phyloP scores from a whole-genome alignment of 2,329 filamentous ascomycete species.

The Penicillium sp. region DNA sequence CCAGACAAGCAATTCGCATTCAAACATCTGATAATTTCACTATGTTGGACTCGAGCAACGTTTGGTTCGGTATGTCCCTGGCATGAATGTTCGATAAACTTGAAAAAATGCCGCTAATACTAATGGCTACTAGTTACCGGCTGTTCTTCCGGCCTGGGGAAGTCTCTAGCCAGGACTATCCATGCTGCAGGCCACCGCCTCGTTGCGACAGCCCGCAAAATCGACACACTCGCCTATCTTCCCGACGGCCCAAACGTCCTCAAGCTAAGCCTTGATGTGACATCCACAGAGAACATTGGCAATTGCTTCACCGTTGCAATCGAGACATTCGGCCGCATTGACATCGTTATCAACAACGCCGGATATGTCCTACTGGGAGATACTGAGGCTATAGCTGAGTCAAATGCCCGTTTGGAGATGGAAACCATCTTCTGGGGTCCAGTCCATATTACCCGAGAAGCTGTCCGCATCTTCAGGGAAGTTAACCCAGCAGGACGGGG shows the following conservation, averaged over 20 bases:
- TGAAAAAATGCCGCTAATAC: too few relatives aligned
- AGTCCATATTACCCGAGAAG: not conserved
- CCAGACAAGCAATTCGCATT: too few relatives aligned
- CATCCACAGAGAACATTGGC: not conserved
- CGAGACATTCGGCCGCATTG: not conserved
- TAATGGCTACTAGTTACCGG: not conserved
- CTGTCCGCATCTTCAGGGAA: not conserved
- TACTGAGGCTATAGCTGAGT: not conserved
- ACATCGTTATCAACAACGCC: not conserved
- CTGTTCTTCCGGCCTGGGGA: not conserved
- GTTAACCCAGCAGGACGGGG: not conserved
- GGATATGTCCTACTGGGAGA: not conserved
- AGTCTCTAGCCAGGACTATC: not conserved
- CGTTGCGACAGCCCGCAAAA: not conserved
- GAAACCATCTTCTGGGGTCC: not conserved
- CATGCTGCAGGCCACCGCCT: not conserved
- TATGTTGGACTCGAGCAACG: too few relatives aligned
- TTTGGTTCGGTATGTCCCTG: not conserved
- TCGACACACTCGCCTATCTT: not conserved
- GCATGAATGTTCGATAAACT: too few relatives aligned
- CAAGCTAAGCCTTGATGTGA: not conserved
- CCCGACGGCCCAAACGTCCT: not conserved
- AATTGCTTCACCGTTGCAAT: not conserved
- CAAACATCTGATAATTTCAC: not conserved
- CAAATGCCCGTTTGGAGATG: not conserved